Base-by-base conservation (phyloP, 139 green algal genomes). In the Asterochloris erici region DNA sequence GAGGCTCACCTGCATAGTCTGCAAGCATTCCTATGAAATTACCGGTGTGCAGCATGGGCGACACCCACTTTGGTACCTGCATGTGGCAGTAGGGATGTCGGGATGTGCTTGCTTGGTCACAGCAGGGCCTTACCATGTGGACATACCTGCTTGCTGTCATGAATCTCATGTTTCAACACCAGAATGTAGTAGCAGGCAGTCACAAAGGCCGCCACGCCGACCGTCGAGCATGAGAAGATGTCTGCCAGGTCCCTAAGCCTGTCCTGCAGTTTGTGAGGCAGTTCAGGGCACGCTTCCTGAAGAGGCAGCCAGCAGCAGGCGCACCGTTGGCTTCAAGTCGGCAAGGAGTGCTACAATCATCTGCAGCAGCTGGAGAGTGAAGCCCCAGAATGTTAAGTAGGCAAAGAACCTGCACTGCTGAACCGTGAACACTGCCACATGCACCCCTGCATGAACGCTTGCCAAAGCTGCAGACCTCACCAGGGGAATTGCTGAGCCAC, bases 61-160 rank as follows among this genome's bases (percentile, higher is more conserved):
- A 80, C 12, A 80, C 68, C 76, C 76, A 80, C 47, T n/a, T 29
- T 12, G 76, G 76, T 26, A 62, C 76, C 76, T 80, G 76, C 24
- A 70, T 11, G 24, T 21, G 14, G 15, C 19, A 27, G 24, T 54
- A 21, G 17, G 66, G 66, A 1, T 71, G 17, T 71, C 21, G 9
- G 66, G 66, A 21, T 9, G 66, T 21, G 21, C 66, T 13, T 71
- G 66, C 66, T 26, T 21, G 21, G 66, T 24, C 17, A 24, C 1
- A 24, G 66, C 17, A 71, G 21, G 66, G 21, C 17, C 17, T 21
- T 71, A 0, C 61, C 17, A 27, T 27, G 11, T 62, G 63, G 26
- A 54, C 38, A 38, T 80, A 47, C 76, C 76, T 80, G 68, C 14
- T 69, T 29, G 12, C 14, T 24, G 12, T 80, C 76, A n/a, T 80